These are phyloP conservation scores for Malus hybrid DNA, from an alignment of 331 rosid genomes.

Conservation along the genomic window DNA sequence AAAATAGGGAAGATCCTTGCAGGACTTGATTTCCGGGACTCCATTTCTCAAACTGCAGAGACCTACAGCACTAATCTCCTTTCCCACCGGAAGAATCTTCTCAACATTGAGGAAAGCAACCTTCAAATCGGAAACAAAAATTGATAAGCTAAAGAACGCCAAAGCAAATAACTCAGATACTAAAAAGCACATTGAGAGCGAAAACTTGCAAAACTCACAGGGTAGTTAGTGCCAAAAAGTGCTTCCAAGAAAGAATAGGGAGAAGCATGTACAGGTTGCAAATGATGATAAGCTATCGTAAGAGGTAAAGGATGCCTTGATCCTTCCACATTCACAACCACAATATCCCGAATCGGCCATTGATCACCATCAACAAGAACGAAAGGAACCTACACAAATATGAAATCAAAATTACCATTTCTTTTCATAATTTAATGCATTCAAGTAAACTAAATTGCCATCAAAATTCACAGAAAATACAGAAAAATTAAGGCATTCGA, in stretches of 20 bases:
- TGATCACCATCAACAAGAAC: slow-evolving; percentile 55
- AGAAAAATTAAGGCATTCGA: neutral
- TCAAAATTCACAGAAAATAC: neutral
- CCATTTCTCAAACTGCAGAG: slow-evolving; percentile 50
- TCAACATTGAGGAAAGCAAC: slow-evolving; percentile 81
- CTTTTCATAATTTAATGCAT: neutral
- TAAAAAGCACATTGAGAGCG: neutral
- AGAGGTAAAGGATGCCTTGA: slow-evolving; percentile 81
- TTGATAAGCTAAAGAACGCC: too few species aligned
- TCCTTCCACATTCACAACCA: slow-evolving; percentile 59
- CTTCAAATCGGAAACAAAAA: slow-evolving; percentile 26
- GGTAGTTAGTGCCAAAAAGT: slow-evolving; percentile 65
- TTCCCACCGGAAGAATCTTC: slow-evolving; percentile 83
- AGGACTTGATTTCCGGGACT: slow-evolving; percentile 64
- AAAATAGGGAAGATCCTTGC: slow-evolving; percentile 73
- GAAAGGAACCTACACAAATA: slow-evolving; percentile 50
- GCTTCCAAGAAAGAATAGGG: slow-evolving; percentile 61
- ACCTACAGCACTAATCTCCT: slow-evolving; percentile 77
- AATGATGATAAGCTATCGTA: slow-evolving; percentile 62
- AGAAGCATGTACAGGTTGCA: slow-evolving; percentile 58
- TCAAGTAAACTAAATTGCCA: neutral
- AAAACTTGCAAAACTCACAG: slow-evolving; percentile 42
- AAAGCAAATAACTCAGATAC: neutral
- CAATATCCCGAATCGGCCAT: slow-evolving; percentile 30
- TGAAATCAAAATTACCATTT: neutral